Conservation (phyloP, 805 yeast species). For the Helenozyma rhizophorensis region DNA sequence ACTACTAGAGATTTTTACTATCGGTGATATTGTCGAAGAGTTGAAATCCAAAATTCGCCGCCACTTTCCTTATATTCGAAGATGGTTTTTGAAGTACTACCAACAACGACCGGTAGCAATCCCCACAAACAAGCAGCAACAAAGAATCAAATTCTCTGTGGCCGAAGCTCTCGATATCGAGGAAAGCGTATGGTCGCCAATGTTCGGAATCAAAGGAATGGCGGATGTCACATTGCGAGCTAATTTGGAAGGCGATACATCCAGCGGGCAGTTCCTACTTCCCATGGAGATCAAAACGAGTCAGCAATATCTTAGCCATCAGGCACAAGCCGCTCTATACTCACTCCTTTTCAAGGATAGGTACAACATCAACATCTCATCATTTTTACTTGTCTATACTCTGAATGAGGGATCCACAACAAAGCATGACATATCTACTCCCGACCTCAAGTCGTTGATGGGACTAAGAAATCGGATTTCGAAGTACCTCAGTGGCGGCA, state of each 20-base stretch:
- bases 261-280: constrained; percentile 46
- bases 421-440: constrained; percentile 46
- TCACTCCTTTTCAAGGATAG: constrained; percentile 75
- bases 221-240: constrained; percentile 85
- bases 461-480: constrained; percentile 72
- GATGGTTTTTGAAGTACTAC: constrained; percentile 50
- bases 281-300: constrained; percentile 95
- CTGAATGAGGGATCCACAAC: constrained; percentile 48
- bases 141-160: constrained; percentile 45
- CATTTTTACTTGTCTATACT: constrained; percentile 72
- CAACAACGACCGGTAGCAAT: constrained; percentile 18
- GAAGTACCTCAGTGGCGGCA: constrained; percentile 47
- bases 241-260: constrained; percentile 29
- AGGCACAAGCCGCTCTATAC: constrained; percentile 83
- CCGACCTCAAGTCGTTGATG: constrained; percentile 64
- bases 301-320: constrained; percentile 58
- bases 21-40: constrained; percentile 45
- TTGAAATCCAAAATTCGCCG: constrained; percentile 40
- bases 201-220: constrained; percentile 83
- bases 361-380: constrained; percentile 62
- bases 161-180: constrained; percentile 75
- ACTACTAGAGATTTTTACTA: constrained; percentile 49
- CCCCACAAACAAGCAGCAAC: constrained; percentile 23
- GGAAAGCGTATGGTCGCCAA: constrained; percentile 89
- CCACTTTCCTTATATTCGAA: constrained; percentile 49